These are phyloP conservation scores for Celoporthe dispersa DNA, from an alignment of 2,329 filamentous ascomycete genomes.

Conservation along the genomic window DNA sequence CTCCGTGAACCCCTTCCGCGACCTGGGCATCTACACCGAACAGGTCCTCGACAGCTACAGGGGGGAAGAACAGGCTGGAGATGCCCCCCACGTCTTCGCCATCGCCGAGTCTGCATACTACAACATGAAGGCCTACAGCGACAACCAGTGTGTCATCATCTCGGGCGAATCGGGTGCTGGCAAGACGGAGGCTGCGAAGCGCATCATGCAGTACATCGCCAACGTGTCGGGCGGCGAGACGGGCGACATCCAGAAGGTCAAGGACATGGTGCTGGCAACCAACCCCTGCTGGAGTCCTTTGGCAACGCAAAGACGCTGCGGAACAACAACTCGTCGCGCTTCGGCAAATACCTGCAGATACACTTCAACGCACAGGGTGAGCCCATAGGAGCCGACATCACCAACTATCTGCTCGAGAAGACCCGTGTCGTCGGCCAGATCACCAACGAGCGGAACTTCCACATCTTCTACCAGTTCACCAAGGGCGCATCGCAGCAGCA, in stretches of 20 bases:
- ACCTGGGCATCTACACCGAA: slow-evolving; percentile 97
- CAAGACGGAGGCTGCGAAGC: slow-evolving; percentile 98
- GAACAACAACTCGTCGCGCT: slow-evolving; percentile 98
- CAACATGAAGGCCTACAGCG: slow-evolving; percentile 99
- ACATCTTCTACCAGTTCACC: slow-evolving; percentile 99
- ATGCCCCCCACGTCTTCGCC: slow-evolving; percentile 93
- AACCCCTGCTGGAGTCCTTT: slow-evolving; percentile 95
- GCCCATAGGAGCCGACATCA: slow-evolving; percentile 95
- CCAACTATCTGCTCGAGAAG: slow-evolving; percentile 97
- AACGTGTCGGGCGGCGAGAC: slow-evolving; percentile 87
- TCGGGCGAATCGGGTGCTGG: slow-evolving; percentile 97
- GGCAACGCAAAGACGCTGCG: slow-evolving; percentile 97
- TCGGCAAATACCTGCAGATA: slow-evolving; percentile 97
- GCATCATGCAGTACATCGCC: slow-evolving; percentile 99
- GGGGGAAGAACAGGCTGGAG: slow-evolving; percentile 95
- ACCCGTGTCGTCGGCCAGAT: slow-evolving; percentile 95
- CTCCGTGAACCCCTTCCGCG: slow-evolving; percentile 96
- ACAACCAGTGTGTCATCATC: slow-evolving; percentile 99
- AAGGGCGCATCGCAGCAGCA: slow-evolving; percentile 91
- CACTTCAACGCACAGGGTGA: slow-evolving; percentile 93
- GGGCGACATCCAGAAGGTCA: slow-evolving; percentile 92
- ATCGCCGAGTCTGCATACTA: slow-evolving; percentile 97
- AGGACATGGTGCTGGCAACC: slow-evolving; percentile 98
- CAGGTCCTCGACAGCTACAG: slow-evolving; percentile 90
- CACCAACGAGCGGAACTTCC: slow-evolving; percentile 93